Conservation (phyloP, 306 rosid species). For the Argentina anserina region DNA sequence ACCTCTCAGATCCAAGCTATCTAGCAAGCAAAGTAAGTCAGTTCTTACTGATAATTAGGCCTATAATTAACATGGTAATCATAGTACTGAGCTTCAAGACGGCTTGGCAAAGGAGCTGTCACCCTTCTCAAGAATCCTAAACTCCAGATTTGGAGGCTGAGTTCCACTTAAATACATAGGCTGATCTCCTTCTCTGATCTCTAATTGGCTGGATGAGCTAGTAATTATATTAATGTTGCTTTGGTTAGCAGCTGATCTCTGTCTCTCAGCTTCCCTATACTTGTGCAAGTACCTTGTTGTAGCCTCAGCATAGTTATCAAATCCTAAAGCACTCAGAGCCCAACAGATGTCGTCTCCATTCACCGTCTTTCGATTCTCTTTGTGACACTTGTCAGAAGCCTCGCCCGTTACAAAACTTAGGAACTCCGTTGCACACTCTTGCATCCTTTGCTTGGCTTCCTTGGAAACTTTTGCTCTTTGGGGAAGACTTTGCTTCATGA, state of each 20-base stretch:
- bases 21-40: not conserved
- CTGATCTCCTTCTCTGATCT: constrained; percentile 2
- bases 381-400: constrained; percentile 87
- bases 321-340: constrained; percentile 75
- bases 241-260: constrained; percentile 27
- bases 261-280: constrained; percentile 49
- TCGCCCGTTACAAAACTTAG: constrained; percentile 76
- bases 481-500: constrained; percentile 71
- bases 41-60: constrained; percentile 9
- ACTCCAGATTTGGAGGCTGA: constrained; percentile 26
- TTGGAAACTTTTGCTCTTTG: constrained; percentile 67
- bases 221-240: not conserved
- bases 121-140: constrained; percentile 32
- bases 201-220: constrained; percentile 6
- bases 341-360: constrained; percentile 91
- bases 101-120: constrained; percentile 29
- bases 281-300: constrained; percentile 47
- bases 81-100: constrained; percentile 10
- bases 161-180: not conserved
- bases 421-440: constrained; percentile 88
- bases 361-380: constrained; percentile 82
- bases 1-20: constrained; percentile 2
- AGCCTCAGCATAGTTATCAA: constrained; percentile 72
- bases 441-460: constrained; percentile 69
- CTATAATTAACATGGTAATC: not conserved